phyloP scores from a whole-genome alignment of 306 rosid genomes.

The Dicorynia guianensis region DNA sequence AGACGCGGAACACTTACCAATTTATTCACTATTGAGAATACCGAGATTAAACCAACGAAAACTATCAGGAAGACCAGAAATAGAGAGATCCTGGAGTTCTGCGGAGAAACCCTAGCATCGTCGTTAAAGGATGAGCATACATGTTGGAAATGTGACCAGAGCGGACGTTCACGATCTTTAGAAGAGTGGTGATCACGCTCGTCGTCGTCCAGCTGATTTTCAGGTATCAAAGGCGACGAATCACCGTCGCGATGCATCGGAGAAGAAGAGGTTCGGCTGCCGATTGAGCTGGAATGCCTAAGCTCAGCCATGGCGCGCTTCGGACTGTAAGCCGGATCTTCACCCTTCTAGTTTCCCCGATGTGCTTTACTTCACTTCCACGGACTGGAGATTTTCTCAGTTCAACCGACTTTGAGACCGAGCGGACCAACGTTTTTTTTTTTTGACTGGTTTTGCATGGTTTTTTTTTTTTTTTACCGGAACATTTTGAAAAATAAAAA shows the following conservation, averaged over 20 bases:
- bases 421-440: conserved; percentile 1
- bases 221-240: conserved; percentile 69
- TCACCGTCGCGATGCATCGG: conserved; percentile 90
- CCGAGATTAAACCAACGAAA: conserved; percentile 54
- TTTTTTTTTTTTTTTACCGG: no score
- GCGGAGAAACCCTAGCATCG: conserved; percentile 79
- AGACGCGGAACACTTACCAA: conserved; percentile 56
- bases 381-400: conserved; percentile 6
- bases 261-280: conserved; percentile 75
- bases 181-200: conserved; percentile 73
- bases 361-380: neutral
- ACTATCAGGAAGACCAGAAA: conserved; percentile 50
- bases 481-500: no score
- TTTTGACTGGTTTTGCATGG: neutral
- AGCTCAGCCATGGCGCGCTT: conserved; percentile 92
- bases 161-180: conserved; percentile 83
- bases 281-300: conserved; percentile 74
- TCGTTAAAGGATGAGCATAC: conserved; percentile 63
- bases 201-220: conserved; percentile 56
- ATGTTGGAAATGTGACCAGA: conserved; percentile 56
- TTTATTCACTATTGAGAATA: conserved; percentile 64
- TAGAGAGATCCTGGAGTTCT: conserved; percentile 77
- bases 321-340: conserved; percentile 51
- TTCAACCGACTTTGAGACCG: conserved; percentile 49
- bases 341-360: neutral